Base-by-base conservation (phyloP, 192 early-diverging fungal species). In the Lunasporangiospora selenospora region DNA sequence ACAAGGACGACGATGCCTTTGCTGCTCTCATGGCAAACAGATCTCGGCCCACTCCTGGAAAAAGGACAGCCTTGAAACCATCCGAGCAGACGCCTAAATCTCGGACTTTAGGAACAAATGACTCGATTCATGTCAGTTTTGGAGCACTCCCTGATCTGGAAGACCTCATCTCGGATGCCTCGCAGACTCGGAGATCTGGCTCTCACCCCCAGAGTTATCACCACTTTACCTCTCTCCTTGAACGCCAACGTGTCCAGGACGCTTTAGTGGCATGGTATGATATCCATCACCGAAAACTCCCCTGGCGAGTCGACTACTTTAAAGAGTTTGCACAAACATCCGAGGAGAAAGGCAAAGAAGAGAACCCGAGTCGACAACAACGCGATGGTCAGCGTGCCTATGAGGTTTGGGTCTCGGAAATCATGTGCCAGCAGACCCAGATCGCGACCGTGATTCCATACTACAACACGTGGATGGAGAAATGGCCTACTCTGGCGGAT, bases 361-460 rank as follows among this genome's bases (percentile, higher is more conserved):
- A n/a, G n/a, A n/a, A n/a, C n/a, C n/a, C n/a, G n/a, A n/a, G n/a
- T n/a, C n/a, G n/a, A n/a, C n/a, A n/a, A n/a, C n/a, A n/a, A n/a
- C n/a, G n/a, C n/a, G 65, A 70, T 30, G 83, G 65, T 3, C 83
- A 88, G 58, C 76, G 83, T 3, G 84, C 84, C 2, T 88, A 90
- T 62, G 83, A 86, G 65, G 88, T 92, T 2, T 93, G 92, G 92
- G 84, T 93, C 4, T 82, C 79, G n/a, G 92, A 93, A 71, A 86
- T 93, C 29, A 93, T 93, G 92, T 67, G 88, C n/a, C 92, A 93
- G 60, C 92, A 87, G 66, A 93, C 92, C 0, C 89, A 90, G 54
- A 88, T 92, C 11, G 81, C 78, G 3, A 91, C 88, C 6, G 89
- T 90, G 2, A 86, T 86, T 6, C 78, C 77, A 2, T 93, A 91